A percentile compares a stretch with the other conserved stretches of the same genome.
Evolutionary conservation across 768 basidiomycete genomes (phyloP).

Genomic region (Kwoniella bestiolae): DNA sequence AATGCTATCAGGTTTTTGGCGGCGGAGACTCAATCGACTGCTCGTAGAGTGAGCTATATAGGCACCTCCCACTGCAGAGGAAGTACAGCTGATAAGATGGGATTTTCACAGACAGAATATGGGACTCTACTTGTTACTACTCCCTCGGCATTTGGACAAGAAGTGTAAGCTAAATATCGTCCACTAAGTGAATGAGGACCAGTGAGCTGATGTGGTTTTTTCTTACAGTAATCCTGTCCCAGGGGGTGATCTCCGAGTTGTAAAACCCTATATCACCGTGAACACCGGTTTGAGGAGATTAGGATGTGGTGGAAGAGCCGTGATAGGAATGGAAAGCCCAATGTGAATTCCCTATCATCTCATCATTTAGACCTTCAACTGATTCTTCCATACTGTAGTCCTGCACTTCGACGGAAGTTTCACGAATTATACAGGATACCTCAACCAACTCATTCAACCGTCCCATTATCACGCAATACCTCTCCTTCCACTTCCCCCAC

Average conservation of each 20-base stretch:
- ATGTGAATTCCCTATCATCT: constrained; percentile 30
- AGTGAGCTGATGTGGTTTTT: constrained; percentile 10
- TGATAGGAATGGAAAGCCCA: constrained; percentile 45
- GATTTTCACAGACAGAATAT: constrained; percentile 34
- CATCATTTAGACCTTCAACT: not conserved
- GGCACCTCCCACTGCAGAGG: not conserved
- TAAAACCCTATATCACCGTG: constrained; percentile 44
- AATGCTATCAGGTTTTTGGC: constrained; percentile 37
- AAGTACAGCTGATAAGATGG: not conserved
- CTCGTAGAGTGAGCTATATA: constrained; percentile 27
- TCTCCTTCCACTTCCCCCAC: constrained; percentile 39
- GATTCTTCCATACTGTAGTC: constrained; percentile 11
- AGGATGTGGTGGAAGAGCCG: constrained; percentile 51
- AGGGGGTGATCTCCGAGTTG: constrained; percentile 46
- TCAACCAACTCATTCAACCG: constrained; percentile 20
- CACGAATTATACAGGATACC: constrained; percentile 45
- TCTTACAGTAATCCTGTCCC: constrained; percentile 37
- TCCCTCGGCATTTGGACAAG: constrained; percentile 46
- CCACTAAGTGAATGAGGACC: not conserved
- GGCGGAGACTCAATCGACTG: constrained; percentile 33
- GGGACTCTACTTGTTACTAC: constrained; percentile 46
- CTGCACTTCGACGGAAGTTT: constrained; percentile 46
- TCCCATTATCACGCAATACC: constrained; percentile 16
- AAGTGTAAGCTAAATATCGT: constrained; percentile 33
- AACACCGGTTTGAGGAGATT: constrained; percentile 48